Conservation (phyloP, 768 basidiomycete species). For the Naganishia randhawae region DNA sequence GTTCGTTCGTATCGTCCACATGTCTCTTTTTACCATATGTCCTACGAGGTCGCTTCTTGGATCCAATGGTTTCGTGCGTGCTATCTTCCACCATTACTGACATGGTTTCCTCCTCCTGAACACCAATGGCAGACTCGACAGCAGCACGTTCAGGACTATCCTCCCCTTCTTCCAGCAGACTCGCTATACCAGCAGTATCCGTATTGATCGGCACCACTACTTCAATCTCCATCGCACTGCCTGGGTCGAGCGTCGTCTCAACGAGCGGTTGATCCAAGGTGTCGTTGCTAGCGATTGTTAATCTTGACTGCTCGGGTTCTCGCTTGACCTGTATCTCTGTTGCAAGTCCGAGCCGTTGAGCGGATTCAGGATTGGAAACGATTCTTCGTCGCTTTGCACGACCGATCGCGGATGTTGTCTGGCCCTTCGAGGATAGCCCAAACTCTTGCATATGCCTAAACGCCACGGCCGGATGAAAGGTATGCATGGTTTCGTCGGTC, state of each 20-base stretch:
- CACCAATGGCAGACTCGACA: constrained; percentile 19
- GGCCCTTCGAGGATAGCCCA: background rate
- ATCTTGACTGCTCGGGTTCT: background rate
- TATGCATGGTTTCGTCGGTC: background rate
- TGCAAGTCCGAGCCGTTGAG: background rate
- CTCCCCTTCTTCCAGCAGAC: background rate
- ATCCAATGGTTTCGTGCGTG: background rate
- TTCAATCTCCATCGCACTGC: background rate
- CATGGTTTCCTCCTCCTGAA: background rate
- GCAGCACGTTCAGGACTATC: constrained; percentile 22
- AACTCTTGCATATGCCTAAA: background rate
- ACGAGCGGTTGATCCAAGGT: background rate
- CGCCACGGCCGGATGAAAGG: background rate
- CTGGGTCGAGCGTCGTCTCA: background rate
- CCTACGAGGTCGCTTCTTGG: background rate
- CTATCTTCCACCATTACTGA: background rate
- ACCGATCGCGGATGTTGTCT: background rate
- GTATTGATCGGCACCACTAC: background rate
- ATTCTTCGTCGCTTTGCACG: constrained; percentile 21
- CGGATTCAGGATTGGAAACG: constrained; percentile 10
- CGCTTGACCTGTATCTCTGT: background rate
- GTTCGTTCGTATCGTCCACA: background rate
- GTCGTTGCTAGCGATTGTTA: background rate
- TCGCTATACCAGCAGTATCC: background rate
- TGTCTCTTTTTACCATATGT: background rate